A percentile compares a stretch with the other conserved stretches of the same genome.
Conservation (phyloP, 2,329 filamentous ascomycete genomes). For the Phyllosticta ampelicida region DNA sequence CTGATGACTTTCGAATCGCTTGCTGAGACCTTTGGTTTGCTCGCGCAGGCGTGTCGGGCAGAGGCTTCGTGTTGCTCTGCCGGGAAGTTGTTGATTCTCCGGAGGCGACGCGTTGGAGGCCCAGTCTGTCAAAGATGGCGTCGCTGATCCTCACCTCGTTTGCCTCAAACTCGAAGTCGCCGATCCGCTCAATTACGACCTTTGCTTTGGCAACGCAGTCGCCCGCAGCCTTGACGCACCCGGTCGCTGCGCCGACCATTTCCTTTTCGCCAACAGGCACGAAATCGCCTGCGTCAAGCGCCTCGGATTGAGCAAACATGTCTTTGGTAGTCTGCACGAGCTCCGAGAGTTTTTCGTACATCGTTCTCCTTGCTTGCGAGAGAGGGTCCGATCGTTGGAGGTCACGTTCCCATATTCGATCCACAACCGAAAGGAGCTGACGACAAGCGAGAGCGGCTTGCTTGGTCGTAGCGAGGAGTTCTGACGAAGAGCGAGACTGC, state of each 20-base stretch:
- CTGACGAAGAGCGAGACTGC: slow-evolving; percentile 80
- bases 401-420: slow-evolving; percentile 72
- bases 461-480: slow-evolving; percentile 71
- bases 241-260: slow-evolving; percentile 68
- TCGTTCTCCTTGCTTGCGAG: slow-evolving; percentile 56
- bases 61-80: slow-evolving; percentile 51
- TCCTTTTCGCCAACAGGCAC: slow-evolving; percentile 68
- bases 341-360: slow-evolving; percentile 71
- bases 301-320: slow-evolving; percentile 58
- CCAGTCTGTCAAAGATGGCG: slow-evolving; percentile 24
- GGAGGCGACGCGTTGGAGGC: slow-evolving; percentile 1
- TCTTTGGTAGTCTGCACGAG: slow-evolving; percentile 73
- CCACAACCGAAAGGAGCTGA: slow-evolving; percentile 66
- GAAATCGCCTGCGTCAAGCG: slow-evolving; percentile 64
- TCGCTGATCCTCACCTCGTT: slow-evolving; percentile 35
- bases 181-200: slow-evolving; percentile 73
- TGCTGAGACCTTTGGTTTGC: neutral
- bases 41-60: slow-evolving; percentile 51
- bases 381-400: slow-evolving; percentile 55
- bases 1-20: neutral
- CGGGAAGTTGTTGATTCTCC: slow-evolving; percentile 20
- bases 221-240: slow-evolving; percentile 79
- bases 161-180: slow-evolving; percentile 73
- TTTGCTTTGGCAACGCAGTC: slow-evolving; percentile 85
- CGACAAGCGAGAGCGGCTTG: slow-evolving; percentile 75